These are phyloP conservation scores for Plantago ovata DNA, from an alignment of 257 asterid species.

Conservation along the genomic window DNA sequence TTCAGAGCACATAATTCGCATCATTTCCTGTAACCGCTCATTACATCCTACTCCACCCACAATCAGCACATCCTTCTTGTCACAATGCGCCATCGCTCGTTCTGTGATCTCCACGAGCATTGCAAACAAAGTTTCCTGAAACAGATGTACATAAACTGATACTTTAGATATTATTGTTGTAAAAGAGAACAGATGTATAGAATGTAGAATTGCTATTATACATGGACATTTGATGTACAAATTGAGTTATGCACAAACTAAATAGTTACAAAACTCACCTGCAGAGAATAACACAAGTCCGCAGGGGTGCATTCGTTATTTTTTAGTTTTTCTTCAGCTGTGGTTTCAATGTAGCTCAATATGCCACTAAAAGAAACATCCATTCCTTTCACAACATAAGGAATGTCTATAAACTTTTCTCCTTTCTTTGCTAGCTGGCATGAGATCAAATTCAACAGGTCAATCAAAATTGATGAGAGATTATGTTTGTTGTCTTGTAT, in stretches of 20 bases:
- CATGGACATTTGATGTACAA: not conserved
- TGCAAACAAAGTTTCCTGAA: slow-evolving; percentile 84
- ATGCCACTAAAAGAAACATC: slow-evolving; percentile 98
- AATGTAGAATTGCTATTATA: too few relatives aligned
- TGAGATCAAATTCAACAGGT: slow-evolving; percentile 12
- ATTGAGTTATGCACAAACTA: slow-evolving; percentile 4
- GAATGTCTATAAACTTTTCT: slow-evolving; percentile 78
- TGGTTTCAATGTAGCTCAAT: slow-evolving; percentile 83
- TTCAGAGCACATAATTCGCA: slow-evolving; percentile 88
- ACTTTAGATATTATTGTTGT: not conserved
- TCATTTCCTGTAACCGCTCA: slow-evolving; percentile 86
- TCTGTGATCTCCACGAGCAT: slow-evolving; percentile 98
- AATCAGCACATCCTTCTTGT: slow-evolving; percentile 80
- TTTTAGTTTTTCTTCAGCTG: slow-evolving; percentile 83
- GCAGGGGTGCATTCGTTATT: slow-evolving; percentile 55
- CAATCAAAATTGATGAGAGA: too few relatives aligned
- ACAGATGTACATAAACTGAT: not conserved
- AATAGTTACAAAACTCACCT: slow-evolving; percentile 30
- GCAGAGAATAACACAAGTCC: slow-evolving; percentile 56
- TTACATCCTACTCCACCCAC: slow-evolving; percentile 99
- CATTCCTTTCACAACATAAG: slow-evolving; percentile 97
- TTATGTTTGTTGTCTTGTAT: too few relatives aligned
- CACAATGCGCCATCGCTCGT: slow-evolving; percentile 97
- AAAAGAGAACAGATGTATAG: not conserved
- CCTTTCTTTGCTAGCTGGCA: slow-evolving; percentile 96